A percentile compares a stretch with the other conserved stretches of the same genome.
phyloP scores from a whole-genome alignment of 495 filamentous ascomycete species.

The Daldinia vernicosa region DNA sequence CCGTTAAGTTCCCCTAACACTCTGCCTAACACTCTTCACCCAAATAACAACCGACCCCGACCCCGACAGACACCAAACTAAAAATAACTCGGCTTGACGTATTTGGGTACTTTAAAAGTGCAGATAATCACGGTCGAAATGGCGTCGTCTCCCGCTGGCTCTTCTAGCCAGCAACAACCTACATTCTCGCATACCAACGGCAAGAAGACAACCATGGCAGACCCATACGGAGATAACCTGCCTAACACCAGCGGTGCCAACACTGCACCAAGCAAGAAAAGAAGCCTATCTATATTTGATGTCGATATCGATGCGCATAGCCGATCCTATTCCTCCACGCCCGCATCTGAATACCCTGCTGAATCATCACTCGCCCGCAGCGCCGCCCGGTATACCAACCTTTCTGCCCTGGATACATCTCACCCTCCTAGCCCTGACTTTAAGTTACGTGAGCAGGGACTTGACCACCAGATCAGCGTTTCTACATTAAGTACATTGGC shows the following conservation, averaged over 20 bases:
- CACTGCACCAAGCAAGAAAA: neutral
- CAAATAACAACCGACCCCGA: too few species aligned
- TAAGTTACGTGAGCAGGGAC: neutral
- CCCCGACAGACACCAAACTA: too few species aligned
- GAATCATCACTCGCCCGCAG: neutral
- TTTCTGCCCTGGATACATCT: neutral
- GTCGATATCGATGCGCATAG: neutral
- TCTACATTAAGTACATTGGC: neutral
- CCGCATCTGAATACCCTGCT: neutral
- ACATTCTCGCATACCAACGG: constrained; percentile 11
- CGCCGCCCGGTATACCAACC: neutral
- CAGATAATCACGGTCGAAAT: neutral
- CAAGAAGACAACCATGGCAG: neutral
- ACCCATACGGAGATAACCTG: constrained; percentile 3
- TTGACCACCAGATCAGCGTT: neutral
- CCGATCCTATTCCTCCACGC: neutral
- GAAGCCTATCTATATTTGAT: neutral
- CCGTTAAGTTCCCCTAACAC: too few species aligned
- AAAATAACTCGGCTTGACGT: too few species aligned
- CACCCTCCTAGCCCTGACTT: neutral
- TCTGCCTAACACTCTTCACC: too few species aligned
- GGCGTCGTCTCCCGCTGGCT: neutral
- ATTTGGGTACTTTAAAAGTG: neutral
- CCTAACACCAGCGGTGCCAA: neutral
- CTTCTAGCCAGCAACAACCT: neutral